phyloP scores from a whole-genome alignment of 2,329 filamentous ascomycete genomes.

The Verticillium tricorpus region DNA sequence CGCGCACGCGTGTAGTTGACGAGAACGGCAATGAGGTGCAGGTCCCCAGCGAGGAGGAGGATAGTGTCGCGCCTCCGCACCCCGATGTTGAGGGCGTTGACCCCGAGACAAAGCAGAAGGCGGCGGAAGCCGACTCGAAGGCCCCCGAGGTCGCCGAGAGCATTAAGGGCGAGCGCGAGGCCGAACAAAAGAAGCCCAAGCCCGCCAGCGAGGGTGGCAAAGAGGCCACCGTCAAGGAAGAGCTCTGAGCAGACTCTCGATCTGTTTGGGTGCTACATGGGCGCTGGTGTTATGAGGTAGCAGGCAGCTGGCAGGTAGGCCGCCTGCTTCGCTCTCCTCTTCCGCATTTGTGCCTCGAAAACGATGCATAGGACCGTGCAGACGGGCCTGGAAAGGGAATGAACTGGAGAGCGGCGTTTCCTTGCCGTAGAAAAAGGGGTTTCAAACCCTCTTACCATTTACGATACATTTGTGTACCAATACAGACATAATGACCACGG shows the following conservation, averaged over 20 bases:
- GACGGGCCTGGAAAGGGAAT: neutral
- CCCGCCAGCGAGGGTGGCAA: constrained; percentile 56
- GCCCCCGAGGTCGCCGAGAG: constrained; percentile 39
- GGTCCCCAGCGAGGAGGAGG: constrained; percentile 20
- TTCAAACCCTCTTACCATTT: neutral
- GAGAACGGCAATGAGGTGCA: constrained; percentile 72
- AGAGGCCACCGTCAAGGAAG: constrained; percentile 45
- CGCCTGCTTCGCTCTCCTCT: neutral
- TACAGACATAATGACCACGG: neutral
- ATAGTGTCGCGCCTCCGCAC: constrained; percentile 52
- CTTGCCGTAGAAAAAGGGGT: neutral
- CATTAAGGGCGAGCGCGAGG: constrained; percentile 55
- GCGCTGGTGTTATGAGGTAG: no score
- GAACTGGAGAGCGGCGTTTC: neutral
- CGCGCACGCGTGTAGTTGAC: constrained; percentile 81
- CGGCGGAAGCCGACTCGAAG: constrained; percentile 31
- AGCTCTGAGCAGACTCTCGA: constrained; percentile 21
- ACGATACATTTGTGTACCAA: neutral
- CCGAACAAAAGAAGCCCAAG: constrained; percentile 51
- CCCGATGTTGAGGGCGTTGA: constrained; percentile 59
- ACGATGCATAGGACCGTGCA: neutral
- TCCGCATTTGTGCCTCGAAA: neutral
- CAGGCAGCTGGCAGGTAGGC: no score
- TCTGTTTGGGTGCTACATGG: neutral
- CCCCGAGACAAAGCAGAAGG: constrained; percentile 48